A percentile compares a stretch with the other conserved stretches of the same genome.
These are phyloP conservation scores for Mycena galericulata DNA, from an alignment of 768 basidiomycete genomes.

Conservation along the genomic window DNA sequence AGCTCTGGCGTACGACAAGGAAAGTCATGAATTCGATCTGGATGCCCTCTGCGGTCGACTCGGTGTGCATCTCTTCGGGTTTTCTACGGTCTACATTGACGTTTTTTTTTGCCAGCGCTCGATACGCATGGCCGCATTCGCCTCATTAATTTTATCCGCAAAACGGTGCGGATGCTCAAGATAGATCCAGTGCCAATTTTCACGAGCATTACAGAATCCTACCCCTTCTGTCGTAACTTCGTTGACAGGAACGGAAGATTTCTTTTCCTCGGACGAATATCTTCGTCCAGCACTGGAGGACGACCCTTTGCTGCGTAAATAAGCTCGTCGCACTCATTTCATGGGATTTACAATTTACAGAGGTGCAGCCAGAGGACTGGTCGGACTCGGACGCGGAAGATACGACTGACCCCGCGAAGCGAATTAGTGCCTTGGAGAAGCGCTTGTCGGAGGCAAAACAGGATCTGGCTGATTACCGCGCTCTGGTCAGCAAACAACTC, in stretches of 20 bases:
- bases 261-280: conserved; percentile 83
- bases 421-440: conserved; percentile 69
- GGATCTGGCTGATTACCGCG: conserved; percentile 73
- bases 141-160: conserved; percentile 78
- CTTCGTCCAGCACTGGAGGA: conserved; percentile 86
- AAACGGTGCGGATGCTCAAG: conserved; percentile 53
- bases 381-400: conserved; percentile 81
- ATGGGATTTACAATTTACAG: conserved; percentile 49
- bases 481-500: conserved; percentile 65
- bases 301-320: conserved; percentile 90
- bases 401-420: conserved; percentile 52
- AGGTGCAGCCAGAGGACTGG: conserved; percentile 77
- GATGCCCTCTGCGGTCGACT: conserved; percentile 60
- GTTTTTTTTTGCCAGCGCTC: conserved; percentile 10
- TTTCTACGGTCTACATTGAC: conserved; percentile 10
- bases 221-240: conserved; percentile 56
- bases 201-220: conserved; percentile 59
- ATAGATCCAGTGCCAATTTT: conserved; percentile 15
- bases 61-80: conserved; percentile 60
- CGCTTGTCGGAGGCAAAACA: conserved; percentile 70
- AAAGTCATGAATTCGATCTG: conserved; percentile 72
- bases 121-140: conserved; percentile 56
- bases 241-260: conserved; percentile 67
- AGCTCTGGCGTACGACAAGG: conserved; percentile 72
- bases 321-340: neutral